phyloP scores from a whole-genome alignment of 768 basidiomycete genomes.

The Solioccasus polychromus region DNA sequence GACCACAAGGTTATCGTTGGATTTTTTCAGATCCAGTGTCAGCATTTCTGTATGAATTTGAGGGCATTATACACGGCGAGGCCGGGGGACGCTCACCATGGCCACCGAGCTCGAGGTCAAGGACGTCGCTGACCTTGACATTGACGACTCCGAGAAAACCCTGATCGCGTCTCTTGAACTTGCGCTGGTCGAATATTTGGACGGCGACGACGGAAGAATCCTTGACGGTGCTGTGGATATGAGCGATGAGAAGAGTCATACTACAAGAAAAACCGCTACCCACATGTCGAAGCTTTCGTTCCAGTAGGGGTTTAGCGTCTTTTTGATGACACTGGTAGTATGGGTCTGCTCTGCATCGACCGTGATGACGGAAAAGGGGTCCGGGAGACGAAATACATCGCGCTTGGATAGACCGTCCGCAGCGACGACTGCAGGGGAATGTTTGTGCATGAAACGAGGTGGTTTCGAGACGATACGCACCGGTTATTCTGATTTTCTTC shows the following conservation, averaged over 20 bases:
- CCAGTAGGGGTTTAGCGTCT: conserved; percentile 94
- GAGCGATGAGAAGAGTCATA: conserved; percentile 3
- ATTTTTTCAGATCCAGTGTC: conserved; percentile 94
- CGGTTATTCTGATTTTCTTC: conserved; percentile 79
- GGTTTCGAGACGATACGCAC: conserved; percentile 35
- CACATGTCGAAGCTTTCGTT: conserved; percentile 98
- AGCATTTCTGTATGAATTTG: conserved; percentile 72
- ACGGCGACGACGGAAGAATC: conserved; percentile 98
- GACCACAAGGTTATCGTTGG: conserved; percentile 97
- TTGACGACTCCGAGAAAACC: conserved; percentile 99
- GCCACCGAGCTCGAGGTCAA: conserved; percentile 89
- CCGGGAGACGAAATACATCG: conserved; percentile 93
- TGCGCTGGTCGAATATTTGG: conserved; percentile 98
- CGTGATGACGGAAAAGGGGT: conserved; percentile 97
- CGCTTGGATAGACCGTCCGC: conserved; percentile 92
- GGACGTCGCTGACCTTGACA: conserved; percentile 82
- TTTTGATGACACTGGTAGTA: conserved; percentile 96
- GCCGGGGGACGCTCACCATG: conserved; percentile 64
- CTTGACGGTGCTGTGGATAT: conserved; percentile 72
- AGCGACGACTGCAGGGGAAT: conserved; percentile 70
- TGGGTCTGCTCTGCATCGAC: conserved; percentile 98
- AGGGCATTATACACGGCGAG: neutral
- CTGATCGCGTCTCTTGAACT: conserved; percentile 98
- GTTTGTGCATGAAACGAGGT: neutral
- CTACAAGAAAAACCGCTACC: conserved; percentile 23